These are phyloP conservation scores for Cladosporium sphaerospermum DNA, from an alignment of 2,329 filamentous ascomycete species.

Conservation along the genomic window DNA sequence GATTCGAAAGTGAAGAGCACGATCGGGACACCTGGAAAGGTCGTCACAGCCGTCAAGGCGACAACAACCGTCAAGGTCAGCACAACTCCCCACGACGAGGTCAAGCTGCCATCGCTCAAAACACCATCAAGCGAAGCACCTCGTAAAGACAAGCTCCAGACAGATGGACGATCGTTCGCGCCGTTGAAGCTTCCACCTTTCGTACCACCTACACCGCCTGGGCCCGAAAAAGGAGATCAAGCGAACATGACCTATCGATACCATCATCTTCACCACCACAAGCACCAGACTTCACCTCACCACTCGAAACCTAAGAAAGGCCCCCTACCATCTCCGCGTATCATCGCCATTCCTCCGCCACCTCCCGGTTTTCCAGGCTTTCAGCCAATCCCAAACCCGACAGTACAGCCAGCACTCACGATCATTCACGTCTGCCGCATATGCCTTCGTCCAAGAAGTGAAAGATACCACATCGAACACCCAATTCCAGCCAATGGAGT, in stretches of 20 bases:
- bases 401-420: constrained; percentile 17
- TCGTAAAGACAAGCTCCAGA: not conserved
- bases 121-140: not conserved
- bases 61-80: not conserved
- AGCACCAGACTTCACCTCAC: not conserved
- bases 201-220: not conserved
- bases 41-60: not conserved
- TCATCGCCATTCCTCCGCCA: constrained; percentile 18
- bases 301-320: not conserved
- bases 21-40: not conserved
- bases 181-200: not conserved
- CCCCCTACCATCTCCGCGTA: constrained; percentile 2
- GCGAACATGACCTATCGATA: constrained; percentile 5
- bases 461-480: constrained; percentile 29
- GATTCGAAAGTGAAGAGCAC: too few species aligned
- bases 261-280: not conserved
- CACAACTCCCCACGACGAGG: not conserved
- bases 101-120: constrained; percentile 4
- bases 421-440: constrained; percentile 31
- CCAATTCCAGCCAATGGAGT: constrained; percentile 27
- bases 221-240: not conserved
- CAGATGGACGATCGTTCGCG: not conserved
- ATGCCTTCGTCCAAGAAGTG: constrained; percentile 28
- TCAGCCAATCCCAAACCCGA: not conserved
- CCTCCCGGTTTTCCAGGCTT: not conserved